phyloP scores from a whole-genome alignment of 768 basidiomycete genomes.

The Panaeolus cyanescens region DNA sequence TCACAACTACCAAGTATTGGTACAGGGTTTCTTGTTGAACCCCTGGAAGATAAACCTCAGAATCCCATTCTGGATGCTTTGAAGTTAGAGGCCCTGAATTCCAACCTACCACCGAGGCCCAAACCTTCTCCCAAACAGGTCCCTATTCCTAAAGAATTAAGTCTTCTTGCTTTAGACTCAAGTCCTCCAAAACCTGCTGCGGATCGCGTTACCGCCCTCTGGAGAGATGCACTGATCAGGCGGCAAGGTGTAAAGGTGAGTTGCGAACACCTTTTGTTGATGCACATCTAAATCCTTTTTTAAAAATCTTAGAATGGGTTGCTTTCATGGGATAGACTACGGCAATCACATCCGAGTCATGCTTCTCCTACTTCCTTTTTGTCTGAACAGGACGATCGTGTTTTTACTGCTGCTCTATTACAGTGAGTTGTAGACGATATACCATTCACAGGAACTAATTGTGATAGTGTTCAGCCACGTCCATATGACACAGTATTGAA shows the following conservation, averaged over 20 bases:
- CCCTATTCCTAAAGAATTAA: slow-evolving; percentile 30
- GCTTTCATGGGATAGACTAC: slow-evolving; percentile 66
- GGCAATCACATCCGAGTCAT: slow-evolving; percentile 28
- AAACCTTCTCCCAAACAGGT: neutral
- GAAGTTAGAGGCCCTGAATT: slow-evolving; percentile 28
- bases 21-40: slow-evolving; percentile 62
- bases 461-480: slow-evolving; percentile 49
- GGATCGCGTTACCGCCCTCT: slow-evolving; percentile 11
- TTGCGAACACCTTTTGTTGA: neutral
- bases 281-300: neutral
- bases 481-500: slow-evolving; percentile 38
- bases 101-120: slow-evolving; percentile 12
- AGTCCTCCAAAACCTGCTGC: neutral
- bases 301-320: slow-evolving; percentile 40
- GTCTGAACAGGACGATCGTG: slow-evolving; percentile 60
- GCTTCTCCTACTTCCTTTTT: slow-evolving; percentile 56
- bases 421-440: slow-evolving; percentile 43
- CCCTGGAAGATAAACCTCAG: slow-evolving; percentile 71
- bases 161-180: slow-evolving; percentile 19
- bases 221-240: slow-evolving; percentile 19
- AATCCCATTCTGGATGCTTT: slow-evolving; percentile 74
- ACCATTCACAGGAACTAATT: neutral
- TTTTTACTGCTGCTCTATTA: slow-evolving; percentile 59
- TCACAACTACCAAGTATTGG: slow-evolving; percentile 45
- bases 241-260: slow-evolving; percentile 24